Conservation (phyloP, 2,329 filamentous ascomycete genomes). For the Colletotrichum sp. region DNA sequence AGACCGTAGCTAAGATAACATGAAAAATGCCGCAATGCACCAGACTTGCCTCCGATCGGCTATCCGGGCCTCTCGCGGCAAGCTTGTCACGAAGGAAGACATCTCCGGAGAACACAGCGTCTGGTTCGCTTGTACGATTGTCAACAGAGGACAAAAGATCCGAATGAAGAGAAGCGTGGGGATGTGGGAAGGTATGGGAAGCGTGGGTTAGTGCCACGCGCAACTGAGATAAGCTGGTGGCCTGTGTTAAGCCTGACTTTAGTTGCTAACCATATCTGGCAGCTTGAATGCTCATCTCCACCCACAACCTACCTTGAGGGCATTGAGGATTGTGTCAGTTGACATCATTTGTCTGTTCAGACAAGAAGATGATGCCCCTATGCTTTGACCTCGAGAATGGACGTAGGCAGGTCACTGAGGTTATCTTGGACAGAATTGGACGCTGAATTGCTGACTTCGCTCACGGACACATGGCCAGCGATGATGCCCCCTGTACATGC, state of each 20-base stretch:
- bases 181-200: not conserved
- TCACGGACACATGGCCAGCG: not conserved
- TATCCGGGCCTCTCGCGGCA: not conserved
- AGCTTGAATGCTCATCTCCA: not conserved
- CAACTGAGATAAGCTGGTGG: slow-evolving; percentile 11
- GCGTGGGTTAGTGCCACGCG: not conserved
- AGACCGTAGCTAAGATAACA: not conserved
- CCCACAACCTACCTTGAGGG: not conserved
- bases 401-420: not conserved
- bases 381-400: not conserved
- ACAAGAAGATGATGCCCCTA: not conserved
- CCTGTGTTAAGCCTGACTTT: not conserved
- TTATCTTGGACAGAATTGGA: not conserved
- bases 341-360: not conserved
- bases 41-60: not conserved
- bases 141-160: not conserved
- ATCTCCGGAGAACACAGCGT: not conserved
- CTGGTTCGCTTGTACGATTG: not conserved
- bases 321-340: not conserved
- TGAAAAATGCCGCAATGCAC: not conserved
- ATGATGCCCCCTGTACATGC: not conserved
- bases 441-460: not conserved
- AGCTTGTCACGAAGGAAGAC: not conserved
- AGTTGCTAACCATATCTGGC: not conserved
- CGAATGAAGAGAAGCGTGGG: not conserved